These are phyloP conservation scores for Haplosporangium gracile DNA, from an alignment of 192 early-diverging fungal species.

Conservation along the genomic window DNA sequence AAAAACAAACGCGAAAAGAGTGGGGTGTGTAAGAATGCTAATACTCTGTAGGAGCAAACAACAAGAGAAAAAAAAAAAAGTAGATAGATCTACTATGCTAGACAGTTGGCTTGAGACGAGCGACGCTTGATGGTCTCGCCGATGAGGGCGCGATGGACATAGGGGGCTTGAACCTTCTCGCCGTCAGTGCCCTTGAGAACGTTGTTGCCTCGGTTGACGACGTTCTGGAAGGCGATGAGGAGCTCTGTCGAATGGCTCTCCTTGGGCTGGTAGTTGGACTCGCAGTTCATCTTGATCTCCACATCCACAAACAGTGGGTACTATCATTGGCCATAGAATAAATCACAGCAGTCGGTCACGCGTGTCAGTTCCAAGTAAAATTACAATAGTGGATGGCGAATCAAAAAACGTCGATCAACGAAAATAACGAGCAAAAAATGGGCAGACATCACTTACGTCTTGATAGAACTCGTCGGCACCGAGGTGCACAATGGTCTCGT, in stretches of 20 bases:
- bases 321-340: conserved; percentile 3
- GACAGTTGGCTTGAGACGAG: background rate
- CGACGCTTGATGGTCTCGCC: conserved; percentile 11
- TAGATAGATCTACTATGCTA: background rate
- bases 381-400: background rate
- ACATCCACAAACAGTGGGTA: conserved; percentile 50
- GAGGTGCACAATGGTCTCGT: conserved; percentile 28
- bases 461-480: conserved; percentile 33
- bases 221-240: conserved; percentile 30
- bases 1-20: background rate
- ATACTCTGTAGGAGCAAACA: background rate
- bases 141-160: conserved; percentile 18
- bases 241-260: conserved; percentile 8
- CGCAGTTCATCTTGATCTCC: conserved; percentile 46
- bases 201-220: conserved; percentile 12
- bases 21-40: background rate
- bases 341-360: background rate
- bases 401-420: background rate
- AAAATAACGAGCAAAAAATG: background rate
- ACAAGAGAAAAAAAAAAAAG: background rate
- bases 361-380: background rate
- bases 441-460: background rate
- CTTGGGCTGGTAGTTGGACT: conserved; percentile 5
- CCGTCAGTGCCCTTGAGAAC: background rate
- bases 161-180: conserved; percentile 5